Base-by-base conservation (phyloP, 306 rosid species). In the Senna siamea region DNA sequence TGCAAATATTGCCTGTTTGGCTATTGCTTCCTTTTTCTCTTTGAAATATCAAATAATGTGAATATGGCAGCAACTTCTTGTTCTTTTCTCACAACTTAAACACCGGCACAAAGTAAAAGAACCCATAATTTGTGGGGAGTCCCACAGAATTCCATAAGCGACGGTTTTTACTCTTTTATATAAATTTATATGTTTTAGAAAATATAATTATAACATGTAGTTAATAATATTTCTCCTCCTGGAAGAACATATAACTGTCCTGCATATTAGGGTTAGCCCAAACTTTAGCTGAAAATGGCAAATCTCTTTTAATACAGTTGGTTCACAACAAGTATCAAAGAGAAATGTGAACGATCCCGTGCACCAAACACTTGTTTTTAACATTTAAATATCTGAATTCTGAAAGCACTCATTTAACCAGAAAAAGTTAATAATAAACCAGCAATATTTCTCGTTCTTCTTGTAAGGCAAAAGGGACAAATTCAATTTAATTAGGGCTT, bases 11-110 rank as follows among this genome's bases (percentile, higher is more conserved):
- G 12, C 53, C 52, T 64, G 19, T 34, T 20, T 44, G 62, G 13
- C 65, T 53, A 43, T 52, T 48, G 6, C 8, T 48, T 48, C 20
- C 54, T 15, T 48, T 43, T 64, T 19, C 66, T 34, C 57, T 55
- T 18, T 9, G 68, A 18, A 37, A n/a, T 57, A 18, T 26, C 18
- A 56, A 1, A 23, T 56, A 23, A 26, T n/a, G 66, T 34, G 38
- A 67, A 14, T 23, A 43, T 38, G 9, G 47, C 28, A 1, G 13
- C 48, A 14, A 66, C 15, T 26, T 23, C 7, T 10, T 30, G 47
- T 72, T 66, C 70, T 9, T 56, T 47, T 79, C 64, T 5, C 73
- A 3, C 56, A 5, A 17, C 41, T 54, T 76, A 67, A 57, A 65
- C 75, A 43, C 68, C 73, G 43, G 35, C 69, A 47, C 64, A 5